Evolutionary conservation across 805 yeast genomes (phyloP), one percentile per base, ranked within the genome.

Genomic region (Clavispora asparagi): DNA sequence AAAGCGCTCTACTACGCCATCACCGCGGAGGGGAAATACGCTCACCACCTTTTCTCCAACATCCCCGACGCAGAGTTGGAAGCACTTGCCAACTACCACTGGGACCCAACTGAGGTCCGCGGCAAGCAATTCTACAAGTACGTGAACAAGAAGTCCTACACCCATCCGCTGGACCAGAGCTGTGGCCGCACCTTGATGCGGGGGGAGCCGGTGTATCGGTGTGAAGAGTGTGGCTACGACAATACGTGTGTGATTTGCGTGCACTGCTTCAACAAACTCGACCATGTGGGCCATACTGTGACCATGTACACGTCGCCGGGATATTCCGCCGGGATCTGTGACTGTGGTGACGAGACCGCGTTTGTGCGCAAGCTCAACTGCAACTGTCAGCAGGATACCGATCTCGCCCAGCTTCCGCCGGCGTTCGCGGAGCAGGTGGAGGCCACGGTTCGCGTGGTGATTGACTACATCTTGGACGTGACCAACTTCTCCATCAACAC

Each of bases 191-290:
- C 78, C 31, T 81, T 87, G 53, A 74, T 71, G 35, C 56, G 62
- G 4, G 85, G 85, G 23, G 87, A 83, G 49, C 81, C 84, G 0
- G 83, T 85, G 17, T 87, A 83, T 59, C 70, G 88, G 45, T 87
- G 95, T 58, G 71, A 71, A 30, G 87, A 85, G 47, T 87, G 95
- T 70, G 88, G 87, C 0, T 78, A 76, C 49, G 95, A 87, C 63
- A 81, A 80, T 8, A 83, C 91, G 0, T 87, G 95, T 70, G 90
- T 87, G 30, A 60, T 87, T 26, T 87, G 95, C 64, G 78, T 75
- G 11, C 67, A 80, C 53, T 87, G 95, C 61, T 87, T 85, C 66
- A 83, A 84, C 60, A 74, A 77, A 45, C 76, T 75, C 5, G 88
- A 85, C 55, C 95, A 87, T 60, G 59, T 64, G 12, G 82, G 74